phyloP scores from a whole-genome alignment of 225 moss, liverwort and hornwort species.

The Anthoceros angustus region DNA sequence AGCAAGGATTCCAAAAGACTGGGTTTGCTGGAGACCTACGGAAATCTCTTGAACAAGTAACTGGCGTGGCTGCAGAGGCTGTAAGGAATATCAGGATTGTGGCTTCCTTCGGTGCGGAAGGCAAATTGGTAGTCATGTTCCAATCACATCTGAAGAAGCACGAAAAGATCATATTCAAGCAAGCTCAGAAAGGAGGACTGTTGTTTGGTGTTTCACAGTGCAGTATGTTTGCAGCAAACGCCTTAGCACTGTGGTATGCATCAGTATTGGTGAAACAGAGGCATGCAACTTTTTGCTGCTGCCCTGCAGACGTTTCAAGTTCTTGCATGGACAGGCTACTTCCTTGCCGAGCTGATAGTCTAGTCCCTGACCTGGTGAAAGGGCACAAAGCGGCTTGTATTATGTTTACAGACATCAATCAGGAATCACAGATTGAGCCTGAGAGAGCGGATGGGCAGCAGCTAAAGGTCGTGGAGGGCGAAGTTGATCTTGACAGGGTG shows the following conservation, averaged over 20 bases:
- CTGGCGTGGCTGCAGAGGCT: constrained; percentile 35
- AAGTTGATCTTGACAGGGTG: constrained; percentile 28
- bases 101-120: constrained; percentile 38
- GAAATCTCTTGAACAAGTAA: constrained; percentile 21
- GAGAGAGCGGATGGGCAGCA: constrained; percentile 22
- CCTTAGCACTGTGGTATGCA: constrained; percentile 14
- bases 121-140: constrained; percentile 28
- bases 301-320: neutral
- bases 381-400: neutral
- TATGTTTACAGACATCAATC: neutral
- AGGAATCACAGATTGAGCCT: constrained; percentile 17
- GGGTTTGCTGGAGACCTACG: constrained; percentile 31
- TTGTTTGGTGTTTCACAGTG: constrained; percentile 40
- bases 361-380: neutral
- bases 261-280: neutral
- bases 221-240: constrained; percentile 36
- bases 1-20: constrained; percentile 13
- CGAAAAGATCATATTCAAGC: constrained; percentile 13
- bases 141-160: constrained; percentile 21
- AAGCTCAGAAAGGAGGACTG: constrained; percentile 30
- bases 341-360: neutral
- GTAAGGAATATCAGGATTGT: constrained; percentile 43
- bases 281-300: neutral
- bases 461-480: constrained; percentile 23
- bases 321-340: neutral